phyloP scores from a whole-genome alignment of 2,329 filamentous ascomycete species.

The Talaromyces pinophilus region DNA sequence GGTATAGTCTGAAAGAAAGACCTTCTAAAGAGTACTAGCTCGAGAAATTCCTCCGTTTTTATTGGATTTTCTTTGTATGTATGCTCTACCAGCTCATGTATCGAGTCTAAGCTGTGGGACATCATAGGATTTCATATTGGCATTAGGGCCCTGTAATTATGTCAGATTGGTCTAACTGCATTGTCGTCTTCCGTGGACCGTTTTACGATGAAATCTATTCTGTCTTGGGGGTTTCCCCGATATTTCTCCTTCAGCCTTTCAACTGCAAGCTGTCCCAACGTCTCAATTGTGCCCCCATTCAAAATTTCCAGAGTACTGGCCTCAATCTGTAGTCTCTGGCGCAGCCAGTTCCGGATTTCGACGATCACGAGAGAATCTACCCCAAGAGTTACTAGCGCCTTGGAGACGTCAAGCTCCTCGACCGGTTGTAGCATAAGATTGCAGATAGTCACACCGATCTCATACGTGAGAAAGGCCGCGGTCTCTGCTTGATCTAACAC shows the following conservation, averaged over 20 bases:
- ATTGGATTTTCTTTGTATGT: no score
- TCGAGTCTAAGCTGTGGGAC: no score
- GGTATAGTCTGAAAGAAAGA: no score
- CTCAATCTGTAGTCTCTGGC: neutral
- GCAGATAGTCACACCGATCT: neutral
- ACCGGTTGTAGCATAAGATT: neutral
- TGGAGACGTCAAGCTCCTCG: neutral
- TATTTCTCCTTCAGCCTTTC: neutral
- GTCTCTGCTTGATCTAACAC: neutral
- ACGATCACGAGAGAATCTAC: conserved; percentile 10
- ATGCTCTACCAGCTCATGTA: no score
- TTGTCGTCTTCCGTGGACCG: neutral
- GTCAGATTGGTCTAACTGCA: neutral
- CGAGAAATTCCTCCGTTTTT: no score
- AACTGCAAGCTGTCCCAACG: neutral
- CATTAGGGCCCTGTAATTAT: neutral
- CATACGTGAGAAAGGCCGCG: neutral
- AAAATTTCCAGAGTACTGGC: neutral
- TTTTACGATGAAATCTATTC: neutral
- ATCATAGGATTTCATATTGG: neutral
- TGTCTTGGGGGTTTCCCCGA: neutral
- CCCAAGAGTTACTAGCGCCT: neutral
- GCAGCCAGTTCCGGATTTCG: conserved; percentile 4
- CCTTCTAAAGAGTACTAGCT: no score
- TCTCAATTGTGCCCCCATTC: neutral